A percentile compares a stretch with the other conserved stretches of the same genome.
Evolutionary conservation across 805 yeast species (phyloP).

Genomic region (Teunomyces gatunensis): DNA sequence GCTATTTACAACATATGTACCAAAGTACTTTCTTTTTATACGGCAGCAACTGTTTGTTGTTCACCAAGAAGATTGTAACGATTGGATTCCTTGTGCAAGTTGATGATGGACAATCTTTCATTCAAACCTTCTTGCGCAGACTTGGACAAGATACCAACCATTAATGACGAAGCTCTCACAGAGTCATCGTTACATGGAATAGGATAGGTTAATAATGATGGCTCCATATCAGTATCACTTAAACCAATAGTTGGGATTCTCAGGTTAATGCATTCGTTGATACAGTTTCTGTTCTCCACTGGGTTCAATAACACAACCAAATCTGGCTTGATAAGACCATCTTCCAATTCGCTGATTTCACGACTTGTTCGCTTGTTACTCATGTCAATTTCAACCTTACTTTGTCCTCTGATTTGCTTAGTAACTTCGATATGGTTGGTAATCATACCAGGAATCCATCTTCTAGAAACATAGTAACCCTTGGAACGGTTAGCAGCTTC

Average conservation of each 20-base stretch:
- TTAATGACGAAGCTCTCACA: conserved; percentile 71
- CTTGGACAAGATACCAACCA: conserved; percentile 77
- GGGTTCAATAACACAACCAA: conserved; percentile 85
- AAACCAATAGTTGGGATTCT: conserved; percentile 92
- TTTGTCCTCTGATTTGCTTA: conserved; percentile 43
- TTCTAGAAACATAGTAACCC: conserved; percentile 77
- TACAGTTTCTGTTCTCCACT: conserved; percentile 74
- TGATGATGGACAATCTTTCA: conserved; percentile 43
- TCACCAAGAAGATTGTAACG: not conserved
- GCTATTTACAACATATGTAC: conserved; percentile 6
- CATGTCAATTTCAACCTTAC: conserved; percentile 64
- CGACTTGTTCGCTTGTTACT: conserved; percentile 65
- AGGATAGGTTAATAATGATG: conserved; percentile 85
- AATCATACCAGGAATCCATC: conserved; percentile 95
- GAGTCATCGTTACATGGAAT: conserved; percentile 97
- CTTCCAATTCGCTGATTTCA: conserved; percentile 46
- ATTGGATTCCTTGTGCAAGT: conserved; percentile 7
- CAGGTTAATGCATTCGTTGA: conserved; percentile 75
- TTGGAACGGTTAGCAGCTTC: conserved; percentile 74
- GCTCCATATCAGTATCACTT: conserved; percentile 92
- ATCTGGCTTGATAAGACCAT: conserved; percentile 79
- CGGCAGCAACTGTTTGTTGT: conserved; percentile 8
- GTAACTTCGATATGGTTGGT: conserved; percentile 78
- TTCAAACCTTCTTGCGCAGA: conserved; percentile 81
- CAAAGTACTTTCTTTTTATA: not conserved